Evolutionary conservation across 768 basidiomycete genomes (phyloP), one percentile per base, ranked within the genome.

Genomic region (Mycena amicta): DNA sequence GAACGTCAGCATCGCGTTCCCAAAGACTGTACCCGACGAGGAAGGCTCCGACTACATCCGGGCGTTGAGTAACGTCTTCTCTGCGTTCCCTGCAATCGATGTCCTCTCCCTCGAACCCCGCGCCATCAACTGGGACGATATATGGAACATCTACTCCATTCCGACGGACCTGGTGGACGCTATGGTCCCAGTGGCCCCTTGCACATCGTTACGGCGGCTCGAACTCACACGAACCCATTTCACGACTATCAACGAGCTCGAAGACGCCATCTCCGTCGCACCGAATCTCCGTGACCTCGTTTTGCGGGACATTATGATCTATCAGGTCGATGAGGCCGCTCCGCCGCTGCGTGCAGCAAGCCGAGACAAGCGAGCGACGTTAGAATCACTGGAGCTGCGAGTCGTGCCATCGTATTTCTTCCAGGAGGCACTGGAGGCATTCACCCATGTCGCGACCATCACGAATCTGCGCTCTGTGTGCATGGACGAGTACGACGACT

Each of bases 401-500:
- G 47, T 49, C 22, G 47, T 28, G 26, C 47, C 22, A 12, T 49
- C 47, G 6, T 28, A 49, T 23, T 49, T 49, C 26, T 49, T 6
- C 47, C 47, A 49, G 22, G 47, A 49, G n/a, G 47, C 47, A 13
- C 25, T 49, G 15, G 47, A 49, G n/a, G 22, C 47, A 23, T 49
- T 49, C 27, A 12, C 6, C 15, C 25, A 49, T 12, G 13, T 28
- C 5, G 12, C 6, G n/a, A 49, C 47, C 26, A 6, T 49, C 47
- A 49, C 47, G 6, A 49, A 49, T 23, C 27, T 49, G 25, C 47
- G 47, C 25, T 26, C 47, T 4, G 47, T 49, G 13, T 49, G 47
- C 27, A 49, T 49, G 15, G 47, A 49, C 47, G 47, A 49, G 27
- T 49, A 49, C 26, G 47, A 49, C n/a, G 47, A 26, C 47, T n/a